Evolutionary conservation across 1,139 yeast species (phyloP).

Genomic region (Debaryomyces coudertii): DNA sequence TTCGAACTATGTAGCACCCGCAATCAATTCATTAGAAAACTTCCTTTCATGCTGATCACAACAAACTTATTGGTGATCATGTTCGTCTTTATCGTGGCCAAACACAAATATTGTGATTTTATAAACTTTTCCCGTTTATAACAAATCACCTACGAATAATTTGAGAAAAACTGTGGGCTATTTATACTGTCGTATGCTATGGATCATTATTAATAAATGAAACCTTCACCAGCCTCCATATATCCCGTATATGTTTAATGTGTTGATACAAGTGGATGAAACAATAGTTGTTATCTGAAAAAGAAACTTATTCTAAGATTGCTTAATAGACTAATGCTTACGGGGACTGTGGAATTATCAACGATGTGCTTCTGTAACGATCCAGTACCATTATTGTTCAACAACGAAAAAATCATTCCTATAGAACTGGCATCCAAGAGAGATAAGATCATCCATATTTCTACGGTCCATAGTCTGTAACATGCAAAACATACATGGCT

Average conservation of each 20-base stretch:
- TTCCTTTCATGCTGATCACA: constrained; percentile 35
- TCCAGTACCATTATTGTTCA: background rate
- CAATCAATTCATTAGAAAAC: constrained; percentile 36
- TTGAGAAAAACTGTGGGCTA: background rate
- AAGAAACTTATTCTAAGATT: background rate
- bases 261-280: background rate
- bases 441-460: background rate
- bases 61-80: constrained; percentile 33
- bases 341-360: background rate
- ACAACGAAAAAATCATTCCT: background rate
- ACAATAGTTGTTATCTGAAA: constrained; percentile 3
- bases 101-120: constrained; percentile 21
- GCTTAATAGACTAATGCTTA: background rate
- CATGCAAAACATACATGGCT: background rate
- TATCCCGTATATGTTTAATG: background rate
- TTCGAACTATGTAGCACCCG: constrained; percentile 40
- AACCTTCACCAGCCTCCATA: background rate
- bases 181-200: background rate
- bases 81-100: constrained; percentile 44
- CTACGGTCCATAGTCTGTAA: background rate
- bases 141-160: background rate
- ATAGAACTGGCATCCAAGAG: background rate
- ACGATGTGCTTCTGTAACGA: background rate
- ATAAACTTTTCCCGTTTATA: background rate
- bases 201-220: background rate